Evolutionary conservation across 2,329 filamentous ascomycete species (phyloP), one percentile per base, ranked within the genome.

Genomic region (Huntiella decipiens): DNA sequence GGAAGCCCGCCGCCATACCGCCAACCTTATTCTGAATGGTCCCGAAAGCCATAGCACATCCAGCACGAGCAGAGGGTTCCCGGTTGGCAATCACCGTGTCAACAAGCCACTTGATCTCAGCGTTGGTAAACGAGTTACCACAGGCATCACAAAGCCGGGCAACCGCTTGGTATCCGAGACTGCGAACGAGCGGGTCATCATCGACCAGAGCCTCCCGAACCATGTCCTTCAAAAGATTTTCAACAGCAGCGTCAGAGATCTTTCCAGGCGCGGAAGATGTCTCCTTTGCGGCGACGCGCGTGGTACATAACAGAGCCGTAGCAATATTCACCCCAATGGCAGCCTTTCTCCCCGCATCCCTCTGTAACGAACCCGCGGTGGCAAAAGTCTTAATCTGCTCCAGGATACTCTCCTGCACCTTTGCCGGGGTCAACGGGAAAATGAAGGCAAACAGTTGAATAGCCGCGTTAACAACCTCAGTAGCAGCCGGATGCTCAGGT

Each of bases 1-100:
- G 91, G 55, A 91, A 86, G 3, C 87, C 86, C 46, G 91, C 91
- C 45, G 91, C 91, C 87, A 98, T 96, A 47, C 91, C 88, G 48
- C 91, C 92, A 32, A 98, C 82, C 59, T 94, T 86, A 13, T 85
- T 82, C 62, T 98, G 87, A 44, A 98, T 96, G 47, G 81, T 82
- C 6, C 91, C 91, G 28, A 98, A 66, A 10, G 91, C 86, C 66
- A 92, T 84, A 12, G 92, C 91, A 61, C 88, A 98, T 8, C 91
- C 91, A 38, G 92, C 87, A 58, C 91, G 77, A 34, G 86, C 86
- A 58, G 83, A 88, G 0, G 91, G 91, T 58, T 98, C 91, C 46
- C 88, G 74, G 60, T 98, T 95, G 38, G 79, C 74, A 4, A 98
- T 86, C 52, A 98, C 95, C 1, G 82, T 93, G 56, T 98, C 88